Conservation (phyloP, 805 yeast species). For the Candida suzukii region DNA sequence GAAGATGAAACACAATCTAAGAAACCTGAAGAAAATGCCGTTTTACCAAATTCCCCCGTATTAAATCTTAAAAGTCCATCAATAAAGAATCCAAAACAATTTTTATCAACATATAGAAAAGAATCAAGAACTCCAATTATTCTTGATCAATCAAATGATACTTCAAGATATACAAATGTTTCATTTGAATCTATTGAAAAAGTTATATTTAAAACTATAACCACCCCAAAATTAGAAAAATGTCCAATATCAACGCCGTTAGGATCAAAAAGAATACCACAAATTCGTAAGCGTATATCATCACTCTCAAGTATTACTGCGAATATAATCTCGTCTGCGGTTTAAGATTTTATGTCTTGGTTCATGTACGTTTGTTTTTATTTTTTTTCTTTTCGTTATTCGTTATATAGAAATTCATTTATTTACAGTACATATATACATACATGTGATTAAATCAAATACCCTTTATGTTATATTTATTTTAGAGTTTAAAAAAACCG, state of each 20-base stretch:
- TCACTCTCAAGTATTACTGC: background rate
- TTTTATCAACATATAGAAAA: background rate
- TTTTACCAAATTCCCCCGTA: background rate
- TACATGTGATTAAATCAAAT: too few species aligned
- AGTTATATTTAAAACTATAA: slow-evolving; percentile 7
- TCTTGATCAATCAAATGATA: slow-evolving; percentile 7
- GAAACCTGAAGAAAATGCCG: background rate
- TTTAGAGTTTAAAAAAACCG: too few species aligned
- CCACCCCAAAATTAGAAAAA: slow-evolving; percentile 7
- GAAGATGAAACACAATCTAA: background rate
- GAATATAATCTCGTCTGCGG: background rate
- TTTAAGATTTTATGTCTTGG: too few species aligned
- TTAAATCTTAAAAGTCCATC: background rate
- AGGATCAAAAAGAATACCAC: too few species aligned
- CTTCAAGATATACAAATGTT: slow-evolving; percentile 13
- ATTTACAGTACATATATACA: too few species aligned
- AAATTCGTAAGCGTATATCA: background rate
- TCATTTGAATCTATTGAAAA: slow-evolving; percentile 7
- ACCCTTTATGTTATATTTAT: too few species aligned
- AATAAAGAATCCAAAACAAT: too few species aligned
- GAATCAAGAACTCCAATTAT: slow-evolving; percentile 3
- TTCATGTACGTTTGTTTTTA: too few species aligned
- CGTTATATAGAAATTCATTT: too few species aligned
- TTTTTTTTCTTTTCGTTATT: too few species aligned
- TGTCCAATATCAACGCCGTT: slow-evolving; percentile 5